Conservation (phyloP, 2,329 filamentous ascomycete genomes). For the Botrytis hyacinthi region DNA sequence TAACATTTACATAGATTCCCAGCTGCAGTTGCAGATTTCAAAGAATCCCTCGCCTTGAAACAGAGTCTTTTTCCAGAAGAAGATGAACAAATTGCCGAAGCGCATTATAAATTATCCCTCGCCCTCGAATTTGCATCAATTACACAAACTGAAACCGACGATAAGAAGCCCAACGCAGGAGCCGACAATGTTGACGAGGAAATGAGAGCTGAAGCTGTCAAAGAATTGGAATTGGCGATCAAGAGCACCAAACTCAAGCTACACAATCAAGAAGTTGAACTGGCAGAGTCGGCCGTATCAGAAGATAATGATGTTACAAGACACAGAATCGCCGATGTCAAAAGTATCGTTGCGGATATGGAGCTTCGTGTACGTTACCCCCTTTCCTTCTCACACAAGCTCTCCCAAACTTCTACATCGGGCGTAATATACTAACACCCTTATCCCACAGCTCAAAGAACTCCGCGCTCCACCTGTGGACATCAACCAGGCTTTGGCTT, state of each 20-base stretch:
- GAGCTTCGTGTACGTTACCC: slow-evolving; percentile 41
- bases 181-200: slow-evolving; percentile 57
- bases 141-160: slow-evolving; percentile 54
- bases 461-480: slow-evolving; percentile 63
- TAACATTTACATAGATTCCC: slow-evolving; percentile 56
- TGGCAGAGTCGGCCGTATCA: slow-evolving; percentile 60
- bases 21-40: slow-evolving; percentile 82
- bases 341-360: slow-evolving; percentile 77
- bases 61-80: slow-evolving; percentile 74
- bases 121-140: slow-evolving; percentile 92
- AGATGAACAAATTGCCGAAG: slow-evolving; percentile 85
- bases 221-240: slow-evolving; percentile 72
- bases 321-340: slow-evolving; percentile 67
- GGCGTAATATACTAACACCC: slow-evolving; percentile 22
- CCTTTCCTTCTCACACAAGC: too few species aligned
- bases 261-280: slow-evolving; percentile 64
- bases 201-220: slow-evolving; percentile 67
- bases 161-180: slow-evolving; percentile 46
- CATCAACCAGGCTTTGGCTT: slow-evolving; percentile 54
- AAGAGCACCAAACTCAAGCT: slow-evolving; percentile 69
- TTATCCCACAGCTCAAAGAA: slow-evolving; percentile 58
- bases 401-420: neutral
- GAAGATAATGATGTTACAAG: slow-evolving; percentile 65
- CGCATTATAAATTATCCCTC: slow-evolving; percentile 92
- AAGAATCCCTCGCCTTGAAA: slow-evolving; percentile 75